Percentiles rank a stretch among this genome's conserved stretches.
These are phyloP conservation scores for Hygrophorus russula DNA, from an alignment of 768 basidiomycete genomes.

Conservation along the genomic window DNA sequence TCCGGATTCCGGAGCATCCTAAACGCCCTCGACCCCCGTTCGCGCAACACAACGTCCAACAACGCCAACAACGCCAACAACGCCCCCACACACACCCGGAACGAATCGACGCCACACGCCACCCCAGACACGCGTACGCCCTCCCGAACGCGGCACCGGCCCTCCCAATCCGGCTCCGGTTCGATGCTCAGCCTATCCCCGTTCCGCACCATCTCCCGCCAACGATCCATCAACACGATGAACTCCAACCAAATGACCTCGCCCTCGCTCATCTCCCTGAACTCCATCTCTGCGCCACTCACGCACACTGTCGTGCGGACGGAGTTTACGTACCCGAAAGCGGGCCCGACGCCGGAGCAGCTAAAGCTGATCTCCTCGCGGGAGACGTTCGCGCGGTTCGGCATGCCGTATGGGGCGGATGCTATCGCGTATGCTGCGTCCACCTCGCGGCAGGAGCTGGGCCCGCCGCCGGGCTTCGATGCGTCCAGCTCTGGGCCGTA, in stretches of 20 bases:
- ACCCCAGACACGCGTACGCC: background rate
- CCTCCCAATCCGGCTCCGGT: constrained; percentile 21
- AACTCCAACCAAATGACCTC: constrained; percentile 39
- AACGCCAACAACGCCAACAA: too few species aligned
- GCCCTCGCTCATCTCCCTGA: constrained; percentile 58
- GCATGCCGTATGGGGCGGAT: constrained; percentile 65
- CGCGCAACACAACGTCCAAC: too few species aligned
- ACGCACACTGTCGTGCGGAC: constrained; percentile 63
- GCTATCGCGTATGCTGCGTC: constrained; percentile 55
- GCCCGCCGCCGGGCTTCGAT: constrained; percentile 45
- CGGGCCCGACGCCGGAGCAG: constrained; percentile 52
- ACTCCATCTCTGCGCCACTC: constrained; percentile 67
- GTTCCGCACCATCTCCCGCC: constrained; percentile 39
- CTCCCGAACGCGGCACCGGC: constrained; percentile 8
- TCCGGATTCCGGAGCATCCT: constrained; percentile 41
- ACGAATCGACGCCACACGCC: constrained; percentile 9
- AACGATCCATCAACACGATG: constrained; percentile 31
- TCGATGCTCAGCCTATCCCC: constrained; percentile 28
- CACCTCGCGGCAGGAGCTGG: constrained; percentile 30
- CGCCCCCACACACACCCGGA: too few species aligned
- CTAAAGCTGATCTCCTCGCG: constrained; percentile 59
- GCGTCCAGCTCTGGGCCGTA: constrained; percentile 7
- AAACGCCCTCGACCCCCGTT: constrained; percentile 23
- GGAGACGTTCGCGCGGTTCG: constrained; percentile 58
- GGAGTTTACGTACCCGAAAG: constrained; percentile 56